Percentiles rank a stretch among this genome's conserved stretches.
Conservation (phyloP, 495 filamentous ascomycete genomes). For the Neurospora sp. region DNA sequence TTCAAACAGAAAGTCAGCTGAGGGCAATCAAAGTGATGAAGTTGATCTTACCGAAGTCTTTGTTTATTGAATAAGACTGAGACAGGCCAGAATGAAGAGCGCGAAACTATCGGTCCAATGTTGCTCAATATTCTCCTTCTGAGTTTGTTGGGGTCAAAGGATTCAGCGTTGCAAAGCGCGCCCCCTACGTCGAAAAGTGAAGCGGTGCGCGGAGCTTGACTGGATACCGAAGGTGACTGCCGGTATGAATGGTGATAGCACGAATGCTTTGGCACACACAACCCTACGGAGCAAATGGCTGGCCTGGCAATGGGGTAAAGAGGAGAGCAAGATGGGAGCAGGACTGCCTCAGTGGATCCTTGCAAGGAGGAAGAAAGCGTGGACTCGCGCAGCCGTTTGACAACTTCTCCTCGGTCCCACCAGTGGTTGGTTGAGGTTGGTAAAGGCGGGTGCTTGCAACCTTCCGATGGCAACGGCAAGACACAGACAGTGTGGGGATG, state of each 20-base stretch:
- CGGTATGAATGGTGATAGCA: neutral
- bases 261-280: neutral
- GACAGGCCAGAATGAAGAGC: neutral
- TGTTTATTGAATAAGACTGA: neutral
- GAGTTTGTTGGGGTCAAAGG: neutral
- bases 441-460: neutral
- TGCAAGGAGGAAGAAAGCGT: neutral
- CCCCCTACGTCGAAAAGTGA: neutral
- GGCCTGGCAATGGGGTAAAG: neutral
- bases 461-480: neutral
- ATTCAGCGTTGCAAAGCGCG: neutral
- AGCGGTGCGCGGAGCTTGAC: neutral
- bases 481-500: neutral
- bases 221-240: neutral
- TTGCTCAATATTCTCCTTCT: neutral
- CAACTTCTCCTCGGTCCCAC: neutral
- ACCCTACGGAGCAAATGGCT: neutral
- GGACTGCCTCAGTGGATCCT: neutral
- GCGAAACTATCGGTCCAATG: neutral
- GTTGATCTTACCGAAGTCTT: neutral
- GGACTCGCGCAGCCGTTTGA: neutral
- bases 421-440: neutral
- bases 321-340: neutral
- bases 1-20: slow-evolving; percentile 17
- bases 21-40: neutral